Evolutionary conservation across 371 early-diverging fungal genomes (phyloP), one percentile per base, ranked within the genome.

Genomic region (Blyttiomyces sp.): DNA sequence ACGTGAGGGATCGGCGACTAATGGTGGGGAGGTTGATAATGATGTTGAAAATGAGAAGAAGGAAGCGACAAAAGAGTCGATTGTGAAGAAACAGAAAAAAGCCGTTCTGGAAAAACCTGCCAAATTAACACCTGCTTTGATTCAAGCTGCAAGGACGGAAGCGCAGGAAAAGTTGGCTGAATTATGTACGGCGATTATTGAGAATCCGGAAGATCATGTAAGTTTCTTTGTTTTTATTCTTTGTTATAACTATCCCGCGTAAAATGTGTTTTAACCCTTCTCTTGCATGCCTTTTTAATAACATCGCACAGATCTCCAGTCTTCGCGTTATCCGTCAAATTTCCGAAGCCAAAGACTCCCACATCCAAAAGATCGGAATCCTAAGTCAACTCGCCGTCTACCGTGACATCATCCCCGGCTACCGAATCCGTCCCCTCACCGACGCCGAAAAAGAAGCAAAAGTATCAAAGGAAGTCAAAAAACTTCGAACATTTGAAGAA

Each of bases 401-500:
- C 77, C 84, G 88, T 59, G 96, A 96, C 72, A 91, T 96, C 66
- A 81, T 95, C 42, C 96, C 96, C 0, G 95, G 91, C 76, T 96
- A 96, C 76, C 86, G 92, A 52, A 95, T 96, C 60, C 90, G 96
- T 34, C 82, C 86, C 35, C 73, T 93, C 55, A 86, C 93, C 0
- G 91, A 88, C 36, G 77, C 83, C 60, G 95, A 95, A 72, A 79
- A 85, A 71, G 63, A 70, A 9, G 57, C 56, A 21, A 80, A 88
- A 57, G 91, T 95, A 1, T 87, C 93, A 32, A 92, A 90, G 71
- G 96, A 94, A 13, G 91, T 96, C 30, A 87, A 88, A 55, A 84
- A 86, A 69, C 72, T 91, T 61, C 86, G 96, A 34, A 81, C 88
- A 31, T 92, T 81, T 71, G 97, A 96, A 76, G 87, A 93, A 57